Base-by-base conservation (phyloP, 1,284 basidiomycete genomes). In the Leccinum insigne region DNA sequence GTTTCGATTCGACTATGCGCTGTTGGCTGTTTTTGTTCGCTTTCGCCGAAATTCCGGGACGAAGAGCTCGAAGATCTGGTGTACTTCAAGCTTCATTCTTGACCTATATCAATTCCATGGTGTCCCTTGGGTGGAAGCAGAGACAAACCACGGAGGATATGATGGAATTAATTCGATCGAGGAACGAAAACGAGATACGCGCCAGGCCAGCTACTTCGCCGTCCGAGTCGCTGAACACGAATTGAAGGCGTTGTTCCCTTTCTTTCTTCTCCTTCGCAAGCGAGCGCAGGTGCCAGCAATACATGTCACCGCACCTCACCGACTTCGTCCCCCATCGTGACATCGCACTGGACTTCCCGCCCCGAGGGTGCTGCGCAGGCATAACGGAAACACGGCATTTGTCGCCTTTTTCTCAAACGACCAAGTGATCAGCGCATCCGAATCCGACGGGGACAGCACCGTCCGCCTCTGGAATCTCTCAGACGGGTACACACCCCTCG, bases 61-160 rank as follows among this genome's bases (percentile, higher is more conserved):
- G 97, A 99, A 74, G 97, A 99, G 73, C 81, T 99, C 14, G 97
- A 99, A 75, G 98, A 99, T 74, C 80, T 99, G 49, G 87, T 95
- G 7, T 98, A 97, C 32, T 35, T 35, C 32, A 35, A 35, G 32
- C 79, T 99, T 98, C 78, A 85, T 98, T 23, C 84, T 99, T 60
- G 98, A 99, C 74, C 84, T 96, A 1, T 96, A 96, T 76, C 96
- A 98, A 73, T 93, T 97, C 78, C 90, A 95, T 71, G 96, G 96
- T 2, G 85, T 95, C 7, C 16, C 78, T 91, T 58, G 88, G 89
- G 1, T 88, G 87, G 86, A 80, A 81, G 60, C 84, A 35, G 32
- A 35, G 32, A 35, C 32, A 35, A 86, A 80, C 78, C 4, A 83
- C 78, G 1, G 73, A 75, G 11, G 85, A 87, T 66, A 72, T 88